phyloP scores from a whole-genome alignment of 1,139 yeast genomes.

The Tardiomyces depauwii region DNA sequence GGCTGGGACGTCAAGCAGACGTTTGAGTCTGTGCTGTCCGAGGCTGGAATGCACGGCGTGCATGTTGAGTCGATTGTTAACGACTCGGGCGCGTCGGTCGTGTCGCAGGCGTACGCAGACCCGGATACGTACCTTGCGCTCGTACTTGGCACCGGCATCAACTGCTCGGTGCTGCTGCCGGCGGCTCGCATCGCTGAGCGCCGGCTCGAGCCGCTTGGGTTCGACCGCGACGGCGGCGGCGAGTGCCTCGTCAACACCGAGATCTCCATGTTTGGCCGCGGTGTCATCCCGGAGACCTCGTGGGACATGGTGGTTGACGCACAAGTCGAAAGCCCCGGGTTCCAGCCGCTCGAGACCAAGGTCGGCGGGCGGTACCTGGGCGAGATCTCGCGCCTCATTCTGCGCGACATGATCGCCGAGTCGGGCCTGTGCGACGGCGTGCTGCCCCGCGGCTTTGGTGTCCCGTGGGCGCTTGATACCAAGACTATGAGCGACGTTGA shows the following conservation, averaged over 20 bases:
- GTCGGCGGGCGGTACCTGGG: slow-evolving; percentile 85
- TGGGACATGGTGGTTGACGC: slow-evolving; percentile 64
- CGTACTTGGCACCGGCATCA: slow-evolving; percentile 87
- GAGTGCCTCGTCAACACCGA: slow-evolving; percentile 24
- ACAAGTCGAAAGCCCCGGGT: slow-evolving; percentile 60
- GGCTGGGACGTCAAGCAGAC: slow-evolving; percentile 63
- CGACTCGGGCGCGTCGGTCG: slow-evolving; percentile 79
- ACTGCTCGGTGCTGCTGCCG: slow-evolving; percentile 33
- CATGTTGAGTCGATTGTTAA: slow-evolving; percentile 73
- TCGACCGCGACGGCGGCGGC: background rate
- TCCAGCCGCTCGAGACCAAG: slow-evolving; percentile 77
- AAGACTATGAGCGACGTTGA: slow-evolving; percentile 21
- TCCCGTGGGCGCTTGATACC: slow-evolving; percentile 17
- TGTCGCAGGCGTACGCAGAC: slow-evolving; percentile 60
- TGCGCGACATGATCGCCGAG: slow-evolving; percentile 46
- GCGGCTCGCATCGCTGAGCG: slow-evolving; percentile 5
- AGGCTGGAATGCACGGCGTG: slow-evolving; percentile 41
- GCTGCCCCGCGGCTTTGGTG: slow-evolving; percentile 16
- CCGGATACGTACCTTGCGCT: slow-evolving; percentile 68
- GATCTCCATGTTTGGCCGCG: slow-evolving; percentile 22
- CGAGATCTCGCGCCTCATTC: slow-evolving; percentile 60
- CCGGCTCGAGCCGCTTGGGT: background rate
- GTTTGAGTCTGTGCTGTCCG: slow-evolving; percentile 44
- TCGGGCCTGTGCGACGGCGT: slow-evolving; percentile 30
- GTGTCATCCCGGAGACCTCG: slow-evolving; percentile 54